Percentiles rank a stretch among this genome's conserved stretches.
These are phyloP conservation scores for Saitoella complicata DNA, from an alignment of 805 yeast species.

Conservation along the genomic window DNA sequence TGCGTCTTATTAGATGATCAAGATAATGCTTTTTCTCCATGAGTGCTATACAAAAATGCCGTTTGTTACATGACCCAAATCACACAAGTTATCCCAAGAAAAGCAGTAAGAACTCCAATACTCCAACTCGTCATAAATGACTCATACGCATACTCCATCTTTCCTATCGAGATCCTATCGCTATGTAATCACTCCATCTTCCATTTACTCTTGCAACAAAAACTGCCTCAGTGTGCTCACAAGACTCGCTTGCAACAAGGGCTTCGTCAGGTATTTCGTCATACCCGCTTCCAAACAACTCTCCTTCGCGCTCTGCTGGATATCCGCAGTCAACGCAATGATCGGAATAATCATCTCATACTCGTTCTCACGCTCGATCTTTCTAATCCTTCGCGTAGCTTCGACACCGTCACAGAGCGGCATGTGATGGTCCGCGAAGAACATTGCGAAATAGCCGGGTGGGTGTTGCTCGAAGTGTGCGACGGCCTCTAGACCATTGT, in stretches of 20 bases:
- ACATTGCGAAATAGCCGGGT: not conserved
- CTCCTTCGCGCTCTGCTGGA: not conserved
- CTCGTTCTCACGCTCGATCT: not conserved
- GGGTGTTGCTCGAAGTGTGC: not conserved
- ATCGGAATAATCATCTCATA: not conserved
- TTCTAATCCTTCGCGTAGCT: not conserved
- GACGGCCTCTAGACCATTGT: not conserved
- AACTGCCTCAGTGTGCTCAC: not conserved
- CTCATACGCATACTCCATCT: no score
- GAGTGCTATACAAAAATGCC: no score
- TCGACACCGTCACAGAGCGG: constrained; percentile 3
- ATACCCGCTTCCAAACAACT: not conserved
- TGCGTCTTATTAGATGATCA: no score
- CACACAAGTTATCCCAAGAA: no score
- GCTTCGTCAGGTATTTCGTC: not conserved
- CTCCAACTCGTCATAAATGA: no score
- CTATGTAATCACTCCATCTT: no score
- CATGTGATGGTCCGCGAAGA: constrained; percentile 3
- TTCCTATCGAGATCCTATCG: no score
- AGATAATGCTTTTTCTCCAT: no score
- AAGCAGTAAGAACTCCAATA: no score
- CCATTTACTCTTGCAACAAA: not conserved
- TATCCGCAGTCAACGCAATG: constrained; percentile 2
- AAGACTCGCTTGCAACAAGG: not conserved
- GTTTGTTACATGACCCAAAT: no score